These are phyloP conservation scores for Dictyostelium capitatum DNA, from an alignment of 78 protist species.

Conservation along the genomic window DNA sequence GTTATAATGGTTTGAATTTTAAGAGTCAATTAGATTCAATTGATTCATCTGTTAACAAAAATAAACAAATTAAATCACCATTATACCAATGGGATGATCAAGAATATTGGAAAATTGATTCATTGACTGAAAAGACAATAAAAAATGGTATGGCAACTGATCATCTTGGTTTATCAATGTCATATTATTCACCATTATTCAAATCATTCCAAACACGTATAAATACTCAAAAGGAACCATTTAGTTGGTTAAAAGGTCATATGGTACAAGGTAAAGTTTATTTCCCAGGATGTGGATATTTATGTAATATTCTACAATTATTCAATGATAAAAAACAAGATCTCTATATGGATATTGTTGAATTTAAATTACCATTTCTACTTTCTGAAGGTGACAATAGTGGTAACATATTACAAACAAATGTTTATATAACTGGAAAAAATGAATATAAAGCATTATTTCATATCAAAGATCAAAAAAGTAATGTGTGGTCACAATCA, in stretches of 20 bases:
- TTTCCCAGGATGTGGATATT: slow-evolving; percentile 33
- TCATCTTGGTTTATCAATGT: background rate
- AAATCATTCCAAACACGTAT: background rate
- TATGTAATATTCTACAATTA: no score
- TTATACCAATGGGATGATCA: slow-evolving; percentile 61
- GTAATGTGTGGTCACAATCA: background rate
- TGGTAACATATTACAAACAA: no score
- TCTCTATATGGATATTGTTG: background rate
- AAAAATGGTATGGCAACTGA: slow-evolving; percentile 21
- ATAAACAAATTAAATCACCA: slow-evolving; percentile 6
- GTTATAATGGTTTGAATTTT: slow-evolving; percentile 2
- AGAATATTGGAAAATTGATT: slow-evolving; percentile 26
- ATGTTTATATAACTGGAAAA: background rate
- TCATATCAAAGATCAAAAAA: background rate
- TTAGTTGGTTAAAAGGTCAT: slow-evolving; percentile 44
- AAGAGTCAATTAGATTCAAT: background rate
- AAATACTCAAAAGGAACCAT: background rate
- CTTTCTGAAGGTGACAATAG: background rate
- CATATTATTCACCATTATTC: background rate
- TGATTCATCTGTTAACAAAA: background rate
- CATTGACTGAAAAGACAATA: background rate
- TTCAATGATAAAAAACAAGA: no score
- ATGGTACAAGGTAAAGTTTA: slow-evolving; percentile 7
- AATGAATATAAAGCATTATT: slow-evolving; percentile 2
- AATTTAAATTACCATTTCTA: slow-evolving; percentile 1